phyloP scores from a whole-genome alignment of 2,329 filamentous ascomycete genomes.

The Herpotrichia juniperi region DNA sequence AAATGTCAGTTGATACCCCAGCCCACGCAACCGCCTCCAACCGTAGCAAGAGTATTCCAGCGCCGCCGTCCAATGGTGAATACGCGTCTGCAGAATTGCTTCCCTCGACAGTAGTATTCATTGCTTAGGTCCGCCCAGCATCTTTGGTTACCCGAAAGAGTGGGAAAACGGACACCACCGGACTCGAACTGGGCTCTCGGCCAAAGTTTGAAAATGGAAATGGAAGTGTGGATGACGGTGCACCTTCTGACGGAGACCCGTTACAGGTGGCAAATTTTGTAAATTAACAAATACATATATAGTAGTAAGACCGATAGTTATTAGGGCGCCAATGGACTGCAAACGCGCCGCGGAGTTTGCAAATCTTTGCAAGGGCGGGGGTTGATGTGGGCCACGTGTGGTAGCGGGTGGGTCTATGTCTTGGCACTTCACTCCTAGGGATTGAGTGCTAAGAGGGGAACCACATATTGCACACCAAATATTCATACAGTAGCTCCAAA shows the following conservation, averaged over 20 bases:
- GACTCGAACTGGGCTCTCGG: conserved; percentile 51
- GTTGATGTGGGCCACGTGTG: background rate
- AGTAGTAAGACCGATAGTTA: background rate
- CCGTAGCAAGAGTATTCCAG: conserved; percentile 47
- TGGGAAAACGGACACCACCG: conserved; percentile 45
- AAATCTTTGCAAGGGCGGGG: background rate
- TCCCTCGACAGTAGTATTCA: conserved; percentile 50
- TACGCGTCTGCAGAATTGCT: conserved; percentile 50
- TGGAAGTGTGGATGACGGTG: conserved; percentile 32
- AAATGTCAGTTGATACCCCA: conserved; percentile 45
- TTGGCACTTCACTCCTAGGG: background rate
- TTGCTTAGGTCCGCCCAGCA: conserved; percentile 51
- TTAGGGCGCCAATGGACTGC: too few species aligned
- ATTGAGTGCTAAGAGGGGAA: too few species aligned
- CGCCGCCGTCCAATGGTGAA: conserved; percentile 50
- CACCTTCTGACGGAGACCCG: conserved; percentile 16
- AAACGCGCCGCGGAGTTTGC: background rate
- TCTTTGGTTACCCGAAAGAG: conserved; percentile 49
- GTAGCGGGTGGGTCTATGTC: background rate
- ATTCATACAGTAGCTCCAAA: conserved; percentile 17
- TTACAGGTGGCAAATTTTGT: conserved; percentile 1
- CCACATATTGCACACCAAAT: background rate
- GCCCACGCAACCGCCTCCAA: conserved; percentile 46
- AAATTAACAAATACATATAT: background rate
- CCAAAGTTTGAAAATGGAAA: conserved; percentile 35